Base-by-base conservation (phyloP, 1,139 yeast species). In the Taphrina sp. region DNA sequence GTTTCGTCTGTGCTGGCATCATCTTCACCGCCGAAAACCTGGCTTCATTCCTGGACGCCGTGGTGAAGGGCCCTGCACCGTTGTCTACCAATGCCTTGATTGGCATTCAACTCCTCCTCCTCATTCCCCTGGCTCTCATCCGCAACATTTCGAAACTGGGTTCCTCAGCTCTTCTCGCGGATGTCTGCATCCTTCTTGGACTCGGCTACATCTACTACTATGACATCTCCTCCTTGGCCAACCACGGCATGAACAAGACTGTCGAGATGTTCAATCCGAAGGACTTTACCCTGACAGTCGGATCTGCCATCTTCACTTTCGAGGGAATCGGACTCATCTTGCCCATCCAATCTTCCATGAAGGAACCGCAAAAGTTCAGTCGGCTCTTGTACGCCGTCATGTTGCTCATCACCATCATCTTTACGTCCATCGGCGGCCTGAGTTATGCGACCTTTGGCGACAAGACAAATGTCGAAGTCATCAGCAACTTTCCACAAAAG, bases 341-440 rank as follows among this genome's bases (percentile, higher is more conserved):
- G 46, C 98, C 98, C 1, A 89, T 92, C 64, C 95, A 89, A 65
- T 96, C 92, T 65, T 85, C 96, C 2, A 92, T 92, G 98, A 79
- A 80, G 46, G 74, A 82, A 61, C 96, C 96, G 0, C 71, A 79
- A 51, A 78, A 83, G 64, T 90, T 92, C 69, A 81, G 85, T 29
- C 73, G 73, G 33, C 82, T 89, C 2, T 73, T 92, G 59, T 79
- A 80, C 7, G 74, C 79, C 58, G 97, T 90, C 1, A 83, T 92
- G 78, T 67, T 77, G 5, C 80, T 85, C 7, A 90, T 89, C 44
- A 85, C 96, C 0, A 57, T 80, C 2, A 78, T 88, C 1, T 89
- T 92, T 68, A 80, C 88, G 19, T 76, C 85, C 0, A 77, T 89
- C 63, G 96, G 96, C 2, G 74, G 83, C 5, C 69, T 92, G 51